Evolutionary conservation across 306 rosid species (phyloP).

Genomic region (Argentina anserina): DNA sequence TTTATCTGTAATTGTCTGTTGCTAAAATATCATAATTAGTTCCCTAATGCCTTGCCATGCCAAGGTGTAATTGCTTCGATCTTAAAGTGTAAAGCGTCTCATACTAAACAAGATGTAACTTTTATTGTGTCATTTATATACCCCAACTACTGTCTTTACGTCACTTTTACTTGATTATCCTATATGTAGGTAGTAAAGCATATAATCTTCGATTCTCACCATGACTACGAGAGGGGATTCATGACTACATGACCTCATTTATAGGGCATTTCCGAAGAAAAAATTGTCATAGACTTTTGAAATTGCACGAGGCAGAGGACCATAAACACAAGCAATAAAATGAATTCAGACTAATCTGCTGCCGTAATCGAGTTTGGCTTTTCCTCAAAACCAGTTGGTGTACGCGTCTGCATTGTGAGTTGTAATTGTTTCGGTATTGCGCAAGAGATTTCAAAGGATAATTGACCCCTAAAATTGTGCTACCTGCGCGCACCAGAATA

Average conservation of each 20-base stretch:
- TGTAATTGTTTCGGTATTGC: neutral
- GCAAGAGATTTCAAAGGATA: neutral
- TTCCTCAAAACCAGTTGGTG: too few species aligned
- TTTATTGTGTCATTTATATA: neutral
- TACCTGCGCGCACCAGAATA: neutral
- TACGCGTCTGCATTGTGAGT: neutral
- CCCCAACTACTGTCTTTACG: neutral
- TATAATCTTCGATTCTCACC: neutral
- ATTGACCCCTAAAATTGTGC: neutral
- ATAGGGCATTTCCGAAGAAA: neutral
- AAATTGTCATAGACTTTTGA: neutral
- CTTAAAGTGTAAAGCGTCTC: neutral
- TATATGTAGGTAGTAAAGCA: neutral
- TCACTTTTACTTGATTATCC: neutral
- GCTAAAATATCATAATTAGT: neutral
- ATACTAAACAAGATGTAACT: neutral
- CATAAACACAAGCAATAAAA: neutral
- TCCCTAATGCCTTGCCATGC: neutral
- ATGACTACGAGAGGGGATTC: neutral
- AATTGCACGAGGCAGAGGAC: neutral
- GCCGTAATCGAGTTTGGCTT: neutral
- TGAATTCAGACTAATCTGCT: neutral
- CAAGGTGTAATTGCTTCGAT: neutral
- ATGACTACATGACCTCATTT: neutral
- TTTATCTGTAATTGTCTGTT: neutral